These are phyloP conservation scores for Lagenidium giganteum DNA, from an alignment of 352 stramenopile genomes.

Conservation along the genomic window DNA sequence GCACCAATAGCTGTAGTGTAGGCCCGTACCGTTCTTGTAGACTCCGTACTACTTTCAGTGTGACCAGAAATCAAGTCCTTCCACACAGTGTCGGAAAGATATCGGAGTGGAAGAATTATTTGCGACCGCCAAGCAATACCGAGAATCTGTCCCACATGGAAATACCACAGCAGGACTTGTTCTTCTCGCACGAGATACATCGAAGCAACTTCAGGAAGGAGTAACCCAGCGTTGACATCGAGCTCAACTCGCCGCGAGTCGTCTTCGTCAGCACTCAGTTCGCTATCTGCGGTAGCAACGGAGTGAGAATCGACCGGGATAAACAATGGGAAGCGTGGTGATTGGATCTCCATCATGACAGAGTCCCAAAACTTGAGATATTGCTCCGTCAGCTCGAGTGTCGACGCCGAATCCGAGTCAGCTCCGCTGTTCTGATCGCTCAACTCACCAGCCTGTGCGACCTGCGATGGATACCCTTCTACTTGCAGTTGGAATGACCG, in stretches of 20 bases:
- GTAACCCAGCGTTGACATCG: constrained; percentile 44
- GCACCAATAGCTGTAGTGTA: constrained; percentile 20
- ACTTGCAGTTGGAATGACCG: too few species aligned
- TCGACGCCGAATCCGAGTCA: too few species aligned
- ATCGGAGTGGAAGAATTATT: constrained; percentile 44
- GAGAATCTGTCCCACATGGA: constrained; percentile 46
- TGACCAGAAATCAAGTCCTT: background rate
- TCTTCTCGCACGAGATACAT: constrained; percentile 1
- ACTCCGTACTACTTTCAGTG: background rate
- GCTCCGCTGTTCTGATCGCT: too few species aligned
- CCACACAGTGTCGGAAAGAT: constrained; percentile 42
- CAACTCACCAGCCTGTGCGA: too few species aligned
- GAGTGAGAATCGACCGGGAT: constrained; percentile 13
- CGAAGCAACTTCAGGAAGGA: constrained; percentile 14
- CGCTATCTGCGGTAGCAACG: background rate
- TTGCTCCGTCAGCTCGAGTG: constrained; percentile 20
- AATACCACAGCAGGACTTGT: constrained; percentile 46
- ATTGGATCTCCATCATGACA: constrained; percentile 50
- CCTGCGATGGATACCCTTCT: too few species aligned
- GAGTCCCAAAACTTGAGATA: constrained; percentile 53
- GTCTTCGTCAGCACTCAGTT: background rate
- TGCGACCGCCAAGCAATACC: constrained; percentile 56
- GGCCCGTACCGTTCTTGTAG: background rate
- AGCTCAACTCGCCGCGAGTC: constrained; percentile 15
- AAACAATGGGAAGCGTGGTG: constrained; percentile 50